Evolutionary conservation across 23 red algal genomes (phyloP).

Genomic region (Gracilaria domingensis): DNA sequence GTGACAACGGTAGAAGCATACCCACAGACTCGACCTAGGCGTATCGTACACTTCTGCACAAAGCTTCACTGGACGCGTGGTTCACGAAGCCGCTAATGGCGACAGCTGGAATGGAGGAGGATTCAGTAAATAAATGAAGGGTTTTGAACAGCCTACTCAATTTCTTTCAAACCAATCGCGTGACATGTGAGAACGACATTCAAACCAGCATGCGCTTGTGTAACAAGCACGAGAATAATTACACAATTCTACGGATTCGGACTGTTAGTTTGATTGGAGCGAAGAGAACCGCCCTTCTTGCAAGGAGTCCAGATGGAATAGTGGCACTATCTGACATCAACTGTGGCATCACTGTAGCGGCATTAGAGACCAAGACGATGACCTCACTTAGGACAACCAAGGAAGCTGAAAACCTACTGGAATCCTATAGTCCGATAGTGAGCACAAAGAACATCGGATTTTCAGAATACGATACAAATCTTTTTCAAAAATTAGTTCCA

Average conservation of each 20-base stretch:
- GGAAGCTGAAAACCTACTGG: not conserved
- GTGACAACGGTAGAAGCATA: not conserved
- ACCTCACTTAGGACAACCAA: constrained; percentile 9
- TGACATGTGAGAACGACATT: not conserved
- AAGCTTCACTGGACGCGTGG: constrained; percentile 15
- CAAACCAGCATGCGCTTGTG: not conserved
- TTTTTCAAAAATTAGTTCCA: not conserved
- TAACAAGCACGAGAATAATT: not conserved
- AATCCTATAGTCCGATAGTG: not conserved
- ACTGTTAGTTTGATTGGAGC: not conserved
- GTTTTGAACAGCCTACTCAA: not conserved
- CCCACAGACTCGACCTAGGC: not conserved
- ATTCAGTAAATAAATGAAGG: not conserved
- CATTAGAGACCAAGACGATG: constrained; percentile 17
- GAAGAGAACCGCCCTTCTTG: not conserved
- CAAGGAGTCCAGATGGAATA: not conserved
- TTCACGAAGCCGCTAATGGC: constrained; percentile 12
- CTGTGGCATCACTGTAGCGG: not conserved
- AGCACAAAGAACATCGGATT: not conserved
- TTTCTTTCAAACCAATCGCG: not conserved
- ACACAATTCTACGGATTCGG: constrained; percentile 21
- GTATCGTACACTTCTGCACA: not conserved
- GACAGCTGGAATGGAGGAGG: constrained; percentile 34
- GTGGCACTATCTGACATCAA: not conserved
- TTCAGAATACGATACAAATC: not conserved